phyloP scores from a whole-genome alignment of 2,329 filamentous ascomycete genomes.

The Graphium sp. region DNA sequence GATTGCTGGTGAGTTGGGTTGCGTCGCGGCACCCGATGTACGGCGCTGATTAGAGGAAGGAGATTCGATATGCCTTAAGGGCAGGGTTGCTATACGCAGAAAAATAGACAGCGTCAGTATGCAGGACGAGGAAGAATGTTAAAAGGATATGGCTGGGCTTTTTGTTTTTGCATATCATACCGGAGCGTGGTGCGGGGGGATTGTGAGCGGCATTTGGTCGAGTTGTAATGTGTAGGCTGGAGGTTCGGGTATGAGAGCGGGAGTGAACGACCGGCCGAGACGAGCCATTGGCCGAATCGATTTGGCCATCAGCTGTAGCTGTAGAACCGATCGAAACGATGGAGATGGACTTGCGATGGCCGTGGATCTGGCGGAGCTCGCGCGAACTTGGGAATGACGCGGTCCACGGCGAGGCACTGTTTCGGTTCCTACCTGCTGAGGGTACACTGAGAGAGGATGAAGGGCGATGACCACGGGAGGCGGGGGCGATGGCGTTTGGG shows the following conservation, averaged over 20 bases:
- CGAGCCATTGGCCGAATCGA: conserved; percentile 4
- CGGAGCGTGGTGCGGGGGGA: too few species aligned
- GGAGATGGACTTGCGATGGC: conserved; percentile 59
- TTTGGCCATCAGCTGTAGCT: conserved; percentile 28
- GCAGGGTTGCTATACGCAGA: too few species aligned
- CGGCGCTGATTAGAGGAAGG: too few species aligned
- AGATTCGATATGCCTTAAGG: too few species aligned
- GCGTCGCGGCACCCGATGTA: too few species aligned
- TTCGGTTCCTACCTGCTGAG: conserved; percentile 22
- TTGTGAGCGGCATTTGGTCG: too few species aligned
- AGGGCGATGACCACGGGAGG: conserved; percentile 42
- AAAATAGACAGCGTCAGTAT: too few species aligned
- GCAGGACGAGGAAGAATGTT: too few species aligned
- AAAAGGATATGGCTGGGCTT: too few species aligned
- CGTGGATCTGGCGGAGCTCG: conserved; percentile 15
- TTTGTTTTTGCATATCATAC: too few species aligned
- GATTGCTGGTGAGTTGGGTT: too few species aligned
- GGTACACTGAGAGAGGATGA: conserved; percentile 47
- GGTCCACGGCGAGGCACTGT: conserved; percentile 30
- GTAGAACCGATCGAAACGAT: conserved; percentile 61
- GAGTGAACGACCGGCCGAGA: conserved; percentile 3
- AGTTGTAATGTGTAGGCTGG: conserved; percentile 57
- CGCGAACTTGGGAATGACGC: conserved; percentile 12
- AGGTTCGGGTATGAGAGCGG: conserved; percentile 56
- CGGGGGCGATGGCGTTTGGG: conserved; percentile 22